Conservation (phyloP, 1,284 basidiomycete species). For the Marasmius oreades region DNA sequence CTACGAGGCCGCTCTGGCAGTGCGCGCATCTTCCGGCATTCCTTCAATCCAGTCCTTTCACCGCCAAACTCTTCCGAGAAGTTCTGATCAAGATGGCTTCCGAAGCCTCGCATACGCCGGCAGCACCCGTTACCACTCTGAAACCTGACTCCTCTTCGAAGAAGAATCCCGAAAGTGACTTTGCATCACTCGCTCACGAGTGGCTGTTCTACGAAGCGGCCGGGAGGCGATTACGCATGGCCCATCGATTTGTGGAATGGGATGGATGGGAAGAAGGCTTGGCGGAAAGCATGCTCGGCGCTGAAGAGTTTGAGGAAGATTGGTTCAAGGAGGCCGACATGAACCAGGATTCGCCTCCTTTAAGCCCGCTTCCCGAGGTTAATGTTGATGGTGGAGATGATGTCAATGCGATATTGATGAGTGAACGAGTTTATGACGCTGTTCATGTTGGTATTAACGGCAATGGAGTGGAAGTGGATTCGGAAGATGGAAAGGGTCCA, state of each 20-base stretch:
- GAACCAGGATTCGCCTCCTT: constrained; percentile 12
- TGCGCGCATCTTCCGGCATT: constrained; percentile 78
- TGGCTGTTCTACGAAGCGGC: constrained; percentile 70
- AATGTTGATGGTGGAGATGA: neutral
- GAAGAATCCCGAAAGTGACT: constrained; percentile 21
- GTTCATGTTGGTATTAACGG: neutral
- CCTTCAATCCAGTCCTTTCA: constrained; percentile 70
- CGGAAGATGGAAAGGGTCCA: neutral
- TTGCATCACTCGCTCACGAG: constrained; percentile 48
- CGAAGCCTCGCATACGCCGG: constrained; percentile 14
- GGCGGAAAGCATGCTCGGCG: constrained; percentile 66
- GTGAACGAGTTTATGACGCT: neutral
- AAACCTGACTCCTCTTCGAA: neutral
- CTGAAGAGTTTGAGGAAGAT: constrained; percentile 63
- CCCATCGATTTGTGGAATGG: constrained; percentile 78
- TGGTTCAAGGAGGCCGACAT: constrained; percentile 53
- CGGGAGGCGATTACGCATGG: constrained; percentile 63
- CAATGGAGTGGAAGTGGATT: neutral
- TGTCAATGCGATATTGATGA: neutral
- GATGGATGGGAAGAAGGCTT: constrained; percentile 85
- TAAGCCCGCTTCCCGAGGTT: constrained; percentile 6
- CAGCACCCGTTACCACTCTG: neutral
- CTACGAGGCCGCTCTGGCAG: constrained; percentile 76
- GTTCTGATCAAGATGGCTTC: constrained; percentile 48
- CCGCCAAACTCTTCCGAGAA: constrained; percentile 62